These are phyloP conservation scores for Magnusiomyces tetraspermus DNA, from an alignment of 1,139 yeast species.

Conservation along the genomic window DNA sequence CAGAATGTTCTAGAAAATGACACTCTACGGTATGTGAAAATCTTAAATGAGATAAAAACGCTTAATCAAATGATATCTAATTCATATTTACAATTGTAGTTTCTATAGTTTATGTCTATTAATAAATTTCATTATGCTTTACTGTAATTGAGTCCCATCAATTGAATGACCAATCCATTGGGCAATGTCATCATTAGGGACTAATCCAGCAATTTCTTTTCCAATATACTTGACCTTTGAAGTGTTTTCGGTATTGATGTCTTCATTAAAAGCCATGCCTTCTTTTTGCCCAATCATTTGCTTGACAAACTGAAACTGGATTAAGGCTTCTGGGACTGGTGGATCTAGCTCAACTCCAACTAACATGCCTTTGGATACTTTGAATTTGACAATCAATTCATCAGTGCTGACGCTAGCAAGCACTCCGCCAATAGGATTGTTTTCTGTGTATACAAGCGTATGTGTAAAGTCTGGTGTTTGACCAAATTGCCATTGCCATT, in stretches of 20 bases:
- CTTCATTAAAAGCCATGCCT: neutral
- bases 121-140: neutral
- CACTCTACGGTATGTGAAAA: no score
- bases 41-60: no score
- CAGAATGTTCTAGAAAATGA: no score
- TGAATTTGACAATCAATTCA: slow-evolving; percentile 7
- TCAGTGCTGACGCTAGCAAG: neutral
- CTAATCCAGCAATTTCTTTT: slow-evolving; percentile 3
- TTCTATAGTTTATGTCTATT: neutral
- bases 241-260: neutral
- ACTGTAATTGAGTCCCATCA: slow-evolving; percentile 1
- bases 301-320: neutral
- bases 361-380: slow-evolving; percentile 10
- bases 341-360: slow-evolving; percentile 3
- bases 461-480: slow-evolving; percentile 60
- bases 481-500: slow-evolving; percentile 69
- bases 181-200: slow-evolving; percentile 1
- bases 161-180: slow-evolving; percentile 1
- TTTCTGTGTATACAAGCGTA: slow-evolving; percentile 25
- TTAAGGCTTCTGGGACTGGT: neutral
- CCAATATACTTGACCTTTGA: slow-evolving; percentile 2
- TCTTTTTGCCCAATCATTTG: slow-evolving; percentile 1
- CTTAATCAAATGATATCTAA: no score
- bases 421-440: slow-evolving; percentile 13
- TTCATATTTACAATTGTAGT: no score